Base-by-base conservation (phyloP, 495 filamentous ascomycete species). In the Oleoguttula mirabilis region DNA sequence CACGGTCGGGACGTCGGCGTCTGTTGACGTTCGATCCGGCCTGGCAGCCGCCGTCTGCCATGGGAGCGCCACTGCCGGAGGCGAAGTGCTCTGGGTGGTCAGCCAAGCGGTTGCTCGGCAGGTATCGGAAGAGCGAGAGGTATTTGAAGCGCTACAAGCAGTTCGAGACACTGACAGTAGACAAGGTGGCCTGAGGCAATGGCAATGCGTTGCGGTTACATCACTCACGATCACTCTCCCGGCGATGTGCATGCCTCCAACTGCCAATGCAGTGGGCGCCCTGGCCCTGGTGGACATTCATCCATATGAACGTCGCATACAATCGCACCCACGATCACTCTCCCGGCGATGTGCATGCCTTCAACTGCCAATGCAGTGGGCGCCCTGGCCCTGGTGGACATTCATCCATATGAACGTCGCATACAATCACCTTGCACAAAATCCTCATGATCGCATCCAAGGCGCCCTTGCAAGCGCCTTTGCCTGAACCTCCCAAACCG, bases 11-110 rank as follows among this genome's bases (percentile, higher is more conserved):
- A 21, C 57, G 61, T 22, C 68, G 70, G 36, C 80, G 82, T 46
- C 61, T 96, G 4, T 61, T 96, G 3, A 79, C 93, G 17, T 94
- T 94, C 54, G 88, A 95, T 59, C 86, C 90, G 1, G 80, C 80
- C 63, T 90, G 84, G 58, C 73, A 76, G 35, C 79, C 85, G 28
- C 72, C 80, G 1, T 61, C 68, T 2, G 69, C 62, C 7, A 70
- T 92, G 43, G 64, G 65, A 12, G 39, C 37, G 24, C 27, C 7
- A 2, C 12, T 10, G 5, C 10, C 10, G 11, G 32, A 37, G 32
- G 11, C 20, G 11, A 17, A 22, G 19, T 39, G 33, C 21, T 12
- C 25, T 2, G 32, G 21, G 14, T 45, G 17, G 24, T 1, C 16
- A 15, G 24, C 28, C 11, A 32, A 35, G 22, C 20, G 22, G 19